Conservation (phyloP, 768 basidiomycete genomes). For the Podaxis sp. region DNA sequence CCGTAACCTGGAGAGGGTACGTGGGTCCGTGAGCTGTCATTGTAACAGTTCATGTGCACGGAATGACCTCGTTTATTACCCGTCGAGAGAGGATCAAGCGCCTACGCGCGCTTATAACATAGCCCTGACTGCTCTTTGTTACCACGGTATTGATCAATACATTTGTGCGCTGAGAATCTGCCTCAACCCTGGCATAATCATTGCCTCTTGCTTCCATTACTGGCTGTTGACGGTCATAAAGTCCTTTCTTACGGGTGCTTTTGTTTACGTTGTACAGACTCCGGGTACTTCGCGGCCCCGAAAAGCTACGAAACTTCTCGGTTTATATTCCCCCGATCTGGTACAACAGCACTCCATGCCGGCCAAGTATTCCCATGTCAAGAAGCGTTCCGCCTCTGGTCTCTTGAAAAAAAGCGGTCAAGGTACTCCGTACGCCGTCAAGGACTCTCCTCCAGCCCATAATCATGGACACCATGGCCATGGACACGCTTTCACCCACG, state of each 20-base stretch:
- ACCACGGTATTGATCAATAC: slow-evolving; percentile 7
- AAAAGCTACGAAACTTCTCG: background rate
- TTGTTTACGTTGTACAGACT: too few species aligned
- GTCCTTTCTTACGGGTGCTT: background rate
- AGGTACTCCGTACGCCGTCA: slow-evolving; percentile 30
- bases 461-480: slow-evolving; percentile 5
- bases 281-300: background rate
- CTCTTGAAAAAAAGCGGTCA: slow-evolving; percentile 45
- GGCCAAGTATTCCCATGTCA: slow-evolving; percentile 74
- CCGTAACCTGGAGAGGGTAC: background rate
- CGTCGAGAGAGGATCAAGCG: background rate
- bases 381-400: slow-evolving; percentile 55
- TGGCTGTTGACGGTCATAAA: background rate
- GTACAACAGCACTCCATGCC: slow-evolving; percentile 42
- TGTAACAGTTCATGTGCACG: background rate
- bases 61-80: background rate
- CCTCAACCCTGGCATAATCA: background rate
- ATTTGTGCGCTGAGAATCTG: slow-evolving; percentile 1
- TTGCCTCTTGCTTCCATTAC: background rate
- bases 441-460: slow-evolving; percentile 26
- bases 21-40: background rate
- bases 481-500: slow-evolving; percentile 6
- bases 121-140: background rate
- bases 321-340: background rate
- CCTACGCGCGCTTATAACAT: background rate